Evolutionary conservation across 192 early-diverging fungal genomes (phyloP).

Genomic region (Jimgerdemannia flammicorona): DNA sequence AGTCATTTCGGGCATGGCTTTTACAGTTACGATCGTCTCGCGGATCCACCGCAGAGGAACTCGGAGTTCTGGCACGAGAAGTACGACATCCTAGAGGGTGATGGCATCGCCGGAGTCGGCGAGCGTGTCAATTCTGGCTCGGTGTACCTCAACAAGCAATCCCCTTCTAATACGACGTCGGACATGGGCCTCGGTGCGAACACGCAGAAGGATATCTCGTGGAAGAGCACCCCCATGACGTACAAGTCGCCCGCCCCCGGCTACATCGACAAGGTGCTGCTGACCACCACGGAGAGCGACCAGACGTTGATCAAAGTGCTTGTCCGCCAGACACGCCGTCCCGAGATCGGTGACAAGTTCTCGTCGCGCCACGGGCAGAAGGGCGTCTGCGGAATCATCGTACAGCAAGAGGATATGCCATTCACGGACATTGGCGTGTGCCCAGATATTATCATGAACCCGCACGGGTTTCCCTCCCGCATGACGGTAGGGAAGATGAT

Average conservation of each 20-base stretch:
- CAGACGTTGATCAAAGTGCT: constrained; percentile 89
- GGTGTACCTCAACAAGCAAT: constrained; percentile 84
- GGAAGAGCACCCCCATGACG: constrained; percentile 68
- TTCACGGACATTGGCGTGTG: constrained; percentile 86
- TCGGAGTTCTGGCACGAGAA: constrained; percentile 37
- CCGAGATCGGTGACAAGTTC: constrained; percentile 98
- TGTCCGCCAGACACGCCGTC: constrained; percentile 89
- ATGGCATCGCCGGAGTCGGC: constrained; percentile 89
- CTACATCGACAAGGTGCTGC: constrained; percentile 88
- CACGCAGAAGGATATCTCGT: constrained; percentile 51
- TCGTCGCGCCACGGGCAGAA: constrained; percentile 98
- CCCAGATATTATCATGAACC: constrained; percentile 99
- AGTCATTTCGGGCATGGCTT: not conserved
- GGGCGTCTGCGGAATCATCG: constrained; percentile 95
- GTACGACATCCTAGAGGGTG: constrained; percentile 74
- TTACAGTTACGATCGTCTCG: constrained; percentile 66
- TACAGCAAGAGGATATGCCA: constrained; percentile 97
- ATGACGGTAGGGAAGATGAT: constrained; percentile 99
- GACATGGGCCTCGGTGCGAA: constrained; percentile 48
- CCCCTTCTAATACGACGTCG: constrained; percentile 69
- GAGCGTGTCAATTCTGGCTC: constrained; percentile 67
- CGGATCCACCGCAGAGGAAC: constrained; percentile 47
- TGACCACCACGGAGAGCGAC: constrained; percentile 91
- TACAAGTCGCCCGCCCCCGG: constrained; percentile 91
- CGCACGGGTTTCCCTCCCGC: constrained; percentile 96